A percentile compares a stretch with the other conserved stretches of the same genome.
phyloP scores from a whole-genome alignment of 2,329 filamentous ascomycete genomes.

The Bisporella sp. region DNA sequence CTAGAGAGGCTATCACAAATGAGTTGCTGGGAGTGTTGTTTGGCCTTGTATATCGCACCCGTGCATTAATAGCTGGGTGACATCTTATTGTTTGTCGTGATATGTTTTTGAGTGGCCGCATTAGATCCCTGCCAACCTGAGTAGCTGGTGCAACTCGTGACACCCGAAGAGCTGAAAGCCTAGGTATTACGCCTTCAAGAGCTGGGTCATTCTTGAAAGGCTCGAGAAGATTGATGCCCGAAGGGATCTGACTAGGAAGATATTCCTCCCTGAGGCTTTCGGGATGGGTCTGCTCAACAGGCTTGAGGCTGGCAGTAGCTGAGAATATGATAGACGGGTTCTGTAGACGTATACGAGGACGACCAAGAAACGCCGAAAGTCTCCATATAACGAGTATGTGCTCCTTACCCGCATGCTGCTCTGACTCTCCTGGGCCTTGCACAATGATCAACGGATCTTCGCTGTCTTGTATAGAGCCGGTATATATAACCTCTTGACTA shows the following conservation, averaged over 20 bases:
- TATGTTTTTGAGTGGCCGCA: slow-evolving; percentile 57
- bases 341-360: slow-evolving; percentile 59
- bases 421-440: slow-evolving; percentile 34
- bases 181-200: slow-evolving; percentile 51
- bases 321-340: slow-evolving; percentile 60
- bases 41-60: slow-evolving; percentile 64
- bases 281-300: slow-evolving; percentile 36
- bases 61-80: slow-evolving; percentile 63
- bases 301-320: slow-evolving; percentile 53
- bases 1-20: slow-evolving; percentile 62
- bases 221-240: slow-evolving; percentile 70
- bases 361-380: slow-evolving; percentile 46
- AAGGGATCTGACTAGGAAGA: slow-evolving; percentile 60
- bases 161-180: slow-evolving; percentile 66
- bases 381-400: slow-evolving; percentile 54
- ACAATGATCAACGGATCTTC: slow-evolving; percentile 43
- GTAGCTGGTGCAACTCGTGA: slow-evolving; percentile 66
- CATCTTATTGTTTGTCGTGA: slow-evolving; percentile 57
- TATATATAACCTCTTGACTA: slow-evolving; percentile 53
- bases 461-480: slow-evolving; percentile 41
- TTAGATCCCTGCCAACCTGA: slow-evolving; percentile 49
- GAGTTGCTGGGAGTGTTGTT: slow-evolving; percentile 47
- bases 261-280: slow-evolving; percentile 50
- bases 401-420: slow-evolving; percentile 24
- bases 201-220: slow-evolving; percentile 61